A percentile compares a stretch with the other conserved stretches of the same genome.
Evolutionary conservation across 345 rosid genomes (phyloP).

Genomic region (Limnanthes douglasii): DNA sequence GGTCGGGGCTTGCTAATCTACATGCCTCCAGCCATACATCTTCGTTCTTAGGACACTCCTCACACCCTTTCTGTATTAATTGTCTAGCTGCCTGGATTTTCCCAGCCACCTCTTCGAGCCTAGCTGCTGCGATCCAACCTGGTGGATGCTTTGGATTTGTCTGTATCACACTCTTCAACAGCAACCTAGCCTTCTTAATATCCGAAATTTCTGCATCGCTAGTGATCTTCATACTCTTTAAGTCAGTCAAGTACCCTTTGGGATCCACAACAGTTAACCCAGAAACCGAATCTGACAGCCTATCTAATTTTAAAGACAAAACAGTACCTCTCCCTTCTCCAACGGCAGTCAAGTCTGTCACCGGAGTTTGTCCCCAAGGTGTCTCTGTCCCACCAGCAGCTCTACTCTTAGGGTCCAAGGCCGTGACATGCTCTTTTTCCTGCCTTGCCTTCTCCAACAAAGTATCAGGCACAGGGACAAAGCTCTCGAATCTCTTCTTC

Average conservation of each 20-base stretch:
- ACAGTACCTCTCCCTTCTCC: conserved; percentile 97
- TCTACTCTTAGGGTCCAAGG: conserved; percentile 81
- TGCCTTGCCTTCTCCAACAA: conserved; percentile 89
- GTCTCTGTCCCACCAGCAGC: conserved; percentile 76
- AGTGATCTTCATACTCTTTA: conserved; percentile 91
- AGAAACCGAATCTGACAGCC: conserved; percentile 72
- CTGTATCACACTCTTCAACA: conserved; percentile 76
- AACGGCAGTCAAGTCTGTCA: conserved; percentile 82
- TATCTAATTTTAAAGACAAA: conserved; percentile 74
- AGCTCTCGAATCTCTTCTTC: conserved; percentile 87
- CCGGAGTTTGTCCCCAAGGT: conserved; percentile 79
- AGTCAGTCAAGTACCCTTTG: conserved; percentile 76
- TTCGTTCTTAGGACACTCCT: conserved; percentile 82
- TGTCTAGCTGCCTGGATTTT: conserved; percentile 71
- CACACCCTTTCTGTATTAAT: conserved; percentile 76
- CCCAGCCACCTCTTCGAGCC: conserved; percentile 96
- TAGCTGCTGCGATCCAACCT: conserved; percentile 95
- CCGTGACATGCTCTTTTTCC: conserved; percentile 89
- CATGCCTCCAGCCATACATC: conserved; percentile 97
- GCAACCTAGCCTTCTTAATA: conserved; percentile 81
- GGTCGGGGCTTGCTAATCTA: conserved; percentile 70
- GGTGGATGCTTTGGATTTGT: conserved; percentile 88
- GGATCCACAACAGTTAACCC: conserved; percentile 94
- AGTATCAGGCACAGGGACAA: conserved; percentile 81
- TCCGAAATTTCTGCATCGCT: conserved; percentile 92